phyloP scores from a whole-genome alignment of 2,329 filamentous ascomycete species.

The Beauveria sp. region DNA sequence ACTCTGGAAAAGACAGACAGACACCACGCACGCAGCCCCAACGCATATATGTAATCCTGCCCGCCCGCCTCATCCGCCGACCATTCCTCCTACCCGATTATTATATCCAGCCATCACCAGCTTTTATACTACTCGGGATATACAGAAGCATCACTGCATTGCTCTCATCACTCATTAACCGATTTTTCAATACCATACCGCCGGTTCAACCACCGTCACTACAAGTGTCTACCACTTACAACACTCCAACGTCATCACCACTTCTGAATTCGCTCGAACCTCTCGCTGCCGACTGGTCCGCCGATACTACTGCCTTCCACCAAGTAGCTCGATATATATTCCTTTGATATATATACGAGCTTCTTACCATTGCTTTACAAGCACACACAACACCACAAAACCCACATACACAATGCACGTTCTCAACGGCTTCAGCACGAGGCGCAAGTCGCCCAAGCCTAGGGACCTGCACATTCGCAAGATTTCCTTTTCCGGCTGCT shows the following conservation, averaged over 20 bases:
- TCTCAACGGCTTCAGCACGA: conserved; percentile 27
- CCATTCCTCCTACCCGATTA: background rate
- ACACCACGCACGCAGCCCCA: conserved; percentile 1
- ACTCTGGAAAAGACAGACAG: background rate
- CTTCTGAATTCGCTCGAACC: background rate
- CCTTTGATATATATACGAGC: conserved; percentile 4
- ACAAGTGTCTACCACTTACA: background rate
- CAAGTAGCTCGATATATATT: conserved; percentile 8
- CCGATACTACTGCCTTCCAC: background rate
- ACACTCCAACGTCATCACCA: background rate
- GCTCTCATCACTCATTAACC: background rate
- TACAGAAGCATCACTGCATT: background rate
- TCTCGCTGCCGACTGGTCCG: background rate
- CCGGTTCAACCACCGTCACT: background rate
- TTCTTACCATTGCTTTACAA: background rate
- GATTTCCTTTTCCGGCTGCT: conserved; percentile 33
- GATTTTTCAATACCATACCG: background rate
- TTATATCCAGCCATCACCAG: background rate
- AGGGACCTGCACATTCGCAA: conserved; percentile 33
- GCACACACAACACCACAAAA: background rate
- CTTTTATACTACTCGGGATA: background rate
- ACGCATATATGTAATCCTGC: conserved; percentile 10
- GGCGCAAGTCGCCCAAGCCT: conserved; percentile 27
- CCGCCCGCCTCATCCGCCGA: conserved; percentile 4
- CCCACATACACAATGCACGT: conserved; percentile 26